phyloP scores from a whole-genome alignment of 1,284 basidiomycete genomes.

The Marasmius sp. region DNA sequence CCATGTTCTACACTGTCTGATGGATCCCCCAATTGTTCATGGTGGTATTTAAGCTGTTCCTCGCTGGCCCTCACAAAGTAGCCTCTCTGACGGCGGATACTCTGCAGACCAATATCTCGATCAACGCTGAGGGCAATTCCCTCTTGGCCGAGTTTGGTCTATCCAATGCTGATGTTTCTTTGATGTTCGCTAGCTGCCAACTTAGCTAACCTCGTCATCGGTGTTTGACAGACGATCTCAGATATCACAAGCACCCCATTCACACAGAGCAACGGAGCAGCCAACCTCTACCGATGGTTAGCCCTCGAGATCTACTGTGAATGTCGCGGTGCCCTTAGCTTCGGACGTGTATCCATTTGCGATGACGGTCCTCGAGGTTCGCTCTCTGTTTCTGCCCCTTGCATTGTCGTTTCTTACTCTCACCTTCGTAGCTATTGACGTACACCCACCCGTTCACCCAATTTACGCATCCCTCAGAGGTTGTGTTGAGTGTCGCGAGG shows the following conservation, averaged over 20 bases:
- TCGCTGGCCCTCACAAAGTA: too few relatives aligned
- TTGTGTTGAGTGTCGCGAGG: conserved; percentile 44
- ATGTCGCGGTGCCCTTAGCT: conserved; percentile 42
- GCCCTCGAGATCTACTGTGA: conserved; percentile 51
- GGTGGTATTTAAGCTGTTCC: conserved; percentile 47
- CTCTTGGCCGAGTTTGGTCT: neutral
- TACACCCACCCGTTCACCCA: conserved; percentile 47
- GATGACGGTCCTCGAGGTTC: conserved; percentile 45
- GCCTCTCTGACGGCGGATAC: conserved; percentile 22
- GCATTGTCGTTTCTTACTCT: neutral
- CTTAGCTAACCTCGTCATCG: neutral
- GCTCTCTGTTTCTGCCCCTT: too few relatives aligned
- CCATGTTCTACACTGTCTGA: conserved; percentile 43
- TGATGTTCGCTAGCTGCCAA: neutral
- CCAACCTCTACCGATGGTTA: conserved; percentile 37
- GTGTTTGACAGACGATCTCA: conserved; percentile 45
- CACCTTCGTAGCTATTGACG: conserved; percentile 42
- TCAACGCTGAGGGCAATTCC: too few relatives aligned
- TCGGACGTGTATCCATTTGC: conserved; percentile 47
- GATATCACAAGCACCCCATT: conserved; percentile 51
- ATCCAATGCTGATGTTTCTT: neutral
- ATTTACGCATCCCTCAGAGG: conserved; percentile 48
- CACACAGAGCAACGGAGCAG: conserved; percentile 42
- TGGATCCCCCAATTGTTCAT: conserved; percentile 49
- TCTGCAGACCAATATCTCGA: too few relatives aligned